phyloP scores from a whole-genome alignment of 2,329 filamentous ascomycete species.

The Mariannaea sp. region DNA sequence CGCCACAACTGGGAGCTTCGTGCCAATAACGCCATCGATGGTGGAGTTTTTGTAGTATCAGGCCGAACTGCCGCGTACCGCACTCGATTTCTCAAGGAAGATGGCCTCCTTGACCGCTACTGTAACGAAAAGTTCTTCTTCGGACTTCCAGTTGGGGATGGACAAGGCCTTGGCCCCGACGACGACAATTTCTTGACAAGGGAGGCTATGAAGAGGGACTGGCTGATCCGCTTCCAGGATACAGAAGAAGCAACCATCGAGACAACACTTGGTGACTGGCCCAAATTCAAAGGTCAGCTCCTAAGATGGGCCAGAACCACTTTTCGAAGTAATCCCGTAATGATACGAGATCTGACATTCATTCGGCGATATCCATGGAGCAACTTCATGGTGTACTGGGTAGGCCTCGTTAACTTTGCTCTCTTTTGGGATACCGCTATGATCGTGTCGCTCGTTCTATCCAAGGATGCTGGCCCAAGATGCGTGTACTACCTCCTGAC shows the following conservation, averaged over 20 bases:
- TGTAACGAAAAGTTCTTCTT: conserved; percentile 57
- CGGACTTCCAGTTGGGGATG: conserved; percentile 40
- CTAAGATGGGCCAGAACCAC: conserved; percentile 63
- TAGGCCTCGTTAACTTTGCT: conserved; percentile 60
- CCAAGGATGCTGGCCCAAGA: background rate
- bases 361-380: conserved; percentile 47
- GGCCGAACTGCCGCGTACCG: conserved; percentile 59
- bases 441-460: conserved; percentile 37
- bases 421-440: conserved; percentile 55
- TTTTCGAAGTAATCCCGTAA: conserved; percentile 59
- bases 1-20: conserved; percentile 67
- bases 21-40: conserved; percentile 60
- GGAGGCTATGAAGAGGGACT: conserved; percentile 54
- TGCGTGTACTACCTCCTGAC: conserved; percentile 26
- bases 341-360: conserved; percentile 50
- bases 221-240: conserved; percentile 60
- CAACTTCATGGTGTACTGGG: conserved; percentile 60
- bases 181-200: conserved; percentile 68
- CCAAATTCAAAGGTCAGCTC: conserved; percentile 58
- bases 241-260: conserved; percentile 52
- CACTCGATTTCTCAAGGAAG: conserved; percentile 52
- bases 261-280: conserved; percentile 56
- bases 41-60: conserved; percentile 62
- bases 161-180: conserved; percentile 51
- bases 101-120: conserved; percentile 50